A percentile compares a stretch with the other conserved stretches of the same genome.
phyloP scores from a whole-genome alignment of 2,329 filamentous ascomycete genomes.

The Phyllosticta citribraziliensis region DNA sequence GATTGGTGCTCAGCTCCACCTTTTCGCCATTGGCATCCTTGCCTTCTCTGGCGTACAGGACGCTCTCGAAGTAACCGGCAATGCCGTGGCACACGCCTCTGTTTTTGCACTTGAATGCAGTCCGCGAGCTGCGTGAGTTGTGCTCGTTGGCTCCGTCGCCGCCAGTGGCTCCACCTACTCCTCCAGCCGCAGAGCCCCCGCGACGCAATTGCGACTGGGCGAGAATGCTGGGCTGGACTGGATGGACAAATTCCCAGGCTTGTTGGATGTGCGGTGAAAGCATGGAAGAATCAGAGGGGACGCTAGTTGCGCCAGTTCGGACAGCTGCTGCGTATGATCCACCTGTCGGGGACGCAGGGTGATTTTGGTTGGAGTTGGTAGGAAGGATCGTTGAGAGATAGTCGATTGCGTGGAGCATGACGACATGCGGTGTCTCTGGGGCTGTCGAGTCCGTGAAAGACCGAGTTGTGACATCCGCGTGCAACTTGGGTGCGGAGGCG shows the following conservation, averaged over 20 bases:
- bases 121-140: slow-evolving; percentile 69
- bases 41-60: slow-evolving; percentile 60
- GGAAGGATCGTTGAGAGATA: slow-evolving; percentile 55
- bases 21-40: slow-evolving; percentile 37
- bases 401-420: slow-evolving; percentile 83
- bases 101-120: slow-evolving; percentile 68
- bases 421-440: slow-evolving; percentile 88
- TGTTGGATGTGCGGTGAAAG: slow-evolving; percentile 50
- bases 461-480: slow-evolving; percentile 67
- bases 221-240: slow-evolving; percentile 52
- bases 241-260: slow-evolving; percentile 74
- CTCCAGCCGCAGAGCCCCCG: slow-evolving; percentile 55
- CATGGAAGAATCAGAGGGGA: background rate
- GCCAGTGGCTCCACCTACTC: slow-evolving; percentile 63
- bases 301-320: background rate
- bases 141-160: slow-evolving; percentile 82
- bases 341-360: background rate
- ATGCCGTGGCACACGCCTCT: slow-evolving; percentile 83
- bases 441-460: slow-evolving; percentile 53
- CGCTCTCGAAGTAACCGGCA: slow-evolving; percentile 91
- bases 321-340: slow-evolving; percentile 1
- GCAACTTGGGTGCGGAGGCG: slow-evolving; percentile 75
- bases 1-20: slow-evolving; percentile 85
- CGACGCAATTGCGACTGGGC: slow-evolving; percentile 46
- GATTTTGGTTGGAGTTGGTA: slow-evolving; percentile 18